Percentiles rank a stretch among this genome's conserved stretches.
phyloP scores from a whole-genome alignment of 768 basidiomycete species.

The Leccinum olivaceopallidum region DNA sequence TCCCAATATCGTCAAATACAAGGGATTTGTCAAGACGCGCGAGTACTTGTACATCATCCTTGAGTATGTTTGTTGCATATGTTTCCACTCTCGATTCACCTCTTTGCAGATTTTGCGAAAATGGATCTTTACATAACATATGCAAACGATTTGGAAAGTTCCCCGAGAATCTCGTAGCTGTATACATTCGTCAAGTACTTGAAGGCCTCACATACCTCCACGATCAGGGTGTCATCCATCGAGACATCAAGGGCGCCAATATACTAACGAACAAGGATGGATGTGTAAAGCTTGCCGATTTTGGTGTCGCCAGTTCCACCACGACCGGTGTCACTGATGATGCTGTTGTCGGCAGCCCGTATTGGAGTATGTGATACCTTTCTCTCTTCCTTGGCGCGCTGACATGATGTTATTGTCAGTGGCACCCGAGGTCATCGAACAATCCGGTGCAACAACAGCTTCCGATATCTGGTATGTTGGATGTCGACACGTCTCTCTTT shows the following conservation, averaged over 20 bases:
- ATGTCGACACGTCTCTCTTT: background rate
- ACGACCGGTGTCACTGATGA: constrained; percentile 78
- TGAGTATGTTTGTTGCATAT: constrained; percentile 55
- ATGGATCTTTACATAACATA: constrained; percentile 94
- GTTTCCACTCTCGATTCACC: constrained; percentile 10
- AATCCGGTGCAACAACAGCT: constrained; percentile 94
- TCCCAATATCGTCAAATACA: constrained; percentile 98
- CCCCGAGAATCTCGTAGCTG: constrained; percentile 93
- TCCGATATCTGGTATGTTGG: constrained; percentile 88
- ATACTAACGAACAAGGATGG: constrained; percentile 99
- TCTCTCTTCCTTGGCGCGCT: constrained; percentile 4
- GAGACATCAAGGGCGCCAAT: constrained; percentile 99
- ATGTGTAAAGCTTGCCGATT: constrained; percentile 97
- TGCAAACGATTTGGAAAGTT: constrained; percentile 98
- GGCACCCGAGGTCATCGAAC: constrained; percentile 99
- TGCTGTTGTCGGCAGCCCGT: constrained; percentile 96
- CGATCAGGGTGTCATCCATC: constrained; percentile 98
- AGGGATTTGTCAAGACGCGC: constrained; percentile 93
- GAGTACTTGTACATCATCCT: constrained; percentile 96
- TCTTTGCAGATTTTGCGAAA: constrained; percentile 83
- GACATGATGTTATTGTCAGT: constrained; percentile 44
- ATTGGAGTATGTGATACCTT: constrained; percentile 78
- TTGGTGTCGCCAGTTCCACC: constrained; percentile 88
- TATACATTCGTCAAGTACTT: constrained; percentile 95
- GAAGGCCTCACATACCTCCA: constrained; percentile 96